Evolutionary conservation across 306 rosid genomes (phyloP).

Genomic region (Hippophae rhamnoides): DNA sequence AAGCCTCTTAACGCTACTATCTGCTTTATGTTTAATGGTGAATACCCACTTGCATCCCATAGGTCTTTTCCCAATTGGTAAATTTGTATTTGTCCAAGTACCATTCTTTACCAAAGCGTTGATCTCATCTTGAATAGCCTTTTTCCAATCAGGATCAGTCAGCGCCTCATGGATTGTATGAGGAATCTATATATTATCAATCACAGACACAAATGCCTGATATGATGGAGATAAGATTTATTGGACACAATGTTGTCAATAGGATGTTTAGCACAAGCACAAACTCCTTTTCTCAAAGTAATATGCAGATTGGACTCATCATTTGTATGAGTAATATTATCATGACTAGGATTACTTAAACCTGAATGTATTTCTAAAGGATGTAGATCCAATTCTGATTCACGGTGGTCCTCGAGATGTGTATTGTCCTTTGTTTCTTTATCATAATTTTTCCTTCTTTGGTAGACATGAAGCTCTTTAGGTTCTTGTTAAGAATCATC

Average conservation of each 20-base stretch:
- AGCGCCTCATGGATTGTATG: background rate
- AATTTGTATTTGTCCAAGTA: too few species aligned
- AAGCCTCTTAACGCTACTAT: too few species aligned
- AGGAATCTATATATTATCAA: background rate
- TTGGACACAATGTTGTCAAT: constrained; percentile 1
- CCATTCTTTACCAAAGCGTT: too few species aligned
- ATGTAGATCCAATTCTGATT: background rate
- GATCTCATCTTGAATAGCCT: too few species aligned
- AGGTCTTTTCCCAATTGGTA: too few species aligned
- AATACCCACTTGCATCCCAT: too few species aligned
- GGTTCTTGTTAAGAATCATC: background rate
- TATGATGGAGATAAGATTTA: background rate
- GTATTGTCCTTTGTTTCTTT: background rate
- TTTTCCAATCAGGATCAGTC: too few species aligned
- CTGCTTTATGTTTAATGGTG: too few species aligned
- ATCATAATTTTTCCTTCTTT: background rate
- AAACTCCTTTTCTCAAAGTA: constrained; percentile 4
- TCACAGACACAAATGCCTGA: background rate
- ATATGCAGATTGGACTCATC: background rate
- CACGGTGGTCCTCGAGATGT: background rate
- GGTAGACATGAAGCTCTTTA: background rate
- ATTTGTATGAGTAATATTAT: background rate
- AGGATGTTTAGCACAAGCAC: constrained; percentile 4
- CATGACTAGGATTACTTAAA: background rate
- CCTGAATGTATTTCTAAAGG: background rate